These are phyloP conservation scores for Myxozyma kluyveri DNA, from an alignment of 805 yeast genomes.

Conservation along the genomic window DNA sequence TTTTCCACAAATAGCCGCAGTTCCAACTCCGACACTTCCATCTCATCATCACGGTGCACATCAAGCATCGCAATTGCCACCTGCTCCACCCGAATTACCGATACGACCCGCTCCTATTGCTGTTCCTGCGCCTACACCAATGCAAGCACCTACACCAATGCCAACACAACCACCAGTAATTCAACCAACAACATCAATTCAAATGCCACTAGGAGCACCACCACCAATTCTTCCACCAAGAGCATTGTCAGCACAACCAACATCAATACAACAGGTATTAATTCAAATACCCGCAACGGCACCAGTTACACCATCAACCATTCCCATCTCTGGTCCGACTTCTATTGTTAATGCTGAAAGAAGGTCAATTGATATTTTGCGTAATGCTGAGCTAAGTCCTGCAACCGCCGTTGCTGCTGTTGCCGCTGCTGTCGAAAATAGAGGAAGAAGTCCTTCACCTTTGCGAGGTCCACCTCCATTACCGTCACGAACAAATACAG, in stretches of 20 bases:
- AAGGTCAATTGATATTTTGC: conserved; percentile 4
- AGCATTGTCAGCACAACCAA: background rate
- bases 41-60: no score
- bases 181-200: background rate
- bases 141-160: background rate
- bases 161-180: background rate
- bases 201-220: background rate
- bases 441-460: conserved; percentile 17
- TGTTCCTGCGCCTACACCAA: background rate
- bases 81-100: background rate
- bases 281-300: background rate
- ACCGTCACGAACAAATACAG: background rate
- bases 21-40: background rate
- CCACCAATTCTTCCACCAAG: background rate
- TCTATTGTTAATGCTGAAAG: conserved; percentile 10
- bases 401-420: conserved; percentile 3
- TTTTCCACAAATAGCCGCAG: background rate
- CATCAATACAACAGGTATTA: background rate
- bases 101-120: background rate
- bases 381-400: conserved; percentile 1
- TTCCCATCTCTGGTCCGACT: conserved; percentile 5
- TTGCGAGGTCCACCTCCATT: background rate
- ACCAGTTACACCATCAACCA: background rate
- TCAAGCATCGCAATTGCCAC: no score
- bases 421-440: background rate